Percentiles rank a stretch among this genome's conserved stretches.
Evolutionary conservation across 768 basidiomycete genomes (phyloP).

Genomic region (Glaciozyma martinii): DNA sequence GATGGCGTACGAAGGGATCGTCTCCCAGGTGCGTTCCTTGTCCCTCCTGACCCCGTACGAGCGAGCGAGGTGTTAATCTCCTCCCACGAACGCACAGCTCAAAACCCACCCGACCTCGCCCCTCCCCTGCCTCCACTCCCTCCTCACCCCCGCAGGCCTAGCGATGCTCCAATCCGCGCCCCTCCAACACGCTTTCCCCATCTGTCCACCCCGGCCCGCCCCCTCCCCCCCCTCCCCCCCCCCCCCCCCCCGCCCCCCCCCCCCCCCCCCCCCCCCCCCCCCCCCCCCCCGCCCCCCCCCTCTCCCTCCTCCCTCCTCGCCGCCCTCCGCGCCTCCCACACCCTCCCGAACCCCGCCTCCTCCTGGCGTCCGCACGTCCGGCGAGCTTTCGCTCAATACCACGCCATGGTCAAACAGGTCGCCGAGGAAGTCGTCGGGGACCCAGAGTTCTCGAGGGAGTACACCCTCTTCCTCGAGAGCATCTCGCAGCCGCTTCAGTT

Average conservation of each 20-base stretch:
- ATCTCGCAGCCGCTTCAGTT: slow-evolving; percentile 28
- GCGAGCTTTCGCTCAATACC: slow-evolving; percentile 24
- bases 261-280: slow-evolving; percentile 10
- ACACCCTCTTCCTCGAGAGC: slow-evolving; percentile 28
- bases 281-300: slow-evolving; percentile 14
- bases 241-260: slow-evolving; percentile 21
- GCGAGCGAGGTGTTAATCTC: neutral
- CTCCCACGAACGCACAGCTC: slow-evolving; percentile 12
- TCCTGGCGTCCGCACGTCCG: slow-evolving; percentile 25
- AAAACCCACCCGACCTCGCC: slow-evolving; percentile 11
- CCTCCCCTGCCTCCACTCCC: slow-evolving; percentile 25
- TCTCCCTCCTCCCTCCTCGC: slow-evolving; percentile 22
- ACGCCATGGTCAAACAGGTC: slow-evolving; percentile 15
- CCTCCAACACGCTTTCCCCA: slow-evolving; percentile 27
- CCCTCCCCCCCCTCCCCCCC: slow-evolving; percentile 22
- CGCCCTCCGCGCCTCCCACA: slow-evolving; percentile 21
- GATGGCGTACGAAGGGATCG: slow-evolving; percentile 29
- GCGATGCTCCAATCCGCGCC: slow-evolving; percentile 27
- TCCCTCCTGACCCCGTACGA: neutral
- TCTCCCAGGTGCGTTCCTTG: slow-evolving; percentile 14
- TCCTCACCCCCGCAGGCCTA: slow-evolving; percentile 26
- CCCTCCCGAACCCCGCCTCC: slow-evolving; percentile 12
- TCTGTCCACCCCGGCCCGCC: slow-evolving; percentile 17
- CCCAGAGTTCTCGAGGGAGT: slow-evolving; percentile 20
- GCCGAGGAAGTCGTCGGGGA: slow-evolving; percentile 26